phyloP scores from a whole-genome alignment of 352 stramenopile species.

The Aphanomyces stellatus region DNA sequence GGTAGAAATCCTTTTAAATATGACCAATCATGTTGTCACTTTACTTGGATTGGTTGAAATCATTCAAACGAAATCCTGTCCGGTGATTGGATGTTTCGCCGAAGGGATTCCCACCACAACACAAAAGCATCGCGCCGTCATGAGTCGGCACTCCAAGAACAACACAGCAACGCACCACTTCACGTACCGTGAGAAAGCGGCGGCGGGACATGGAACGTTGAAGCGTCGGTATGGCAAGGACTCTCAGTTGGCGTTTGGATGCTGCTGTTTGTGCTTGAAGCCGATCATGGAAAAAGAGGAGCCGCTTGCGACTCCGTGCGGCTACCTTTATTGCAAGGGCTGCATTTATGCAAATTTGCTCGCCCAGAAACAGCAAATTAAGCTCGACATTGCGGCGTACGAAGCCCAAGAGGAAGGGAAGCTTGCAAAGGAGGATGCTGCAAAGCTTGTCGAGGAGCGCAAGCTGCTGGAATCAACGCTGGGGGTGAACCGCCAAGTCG shows the following conservation, averaged over 20 bases:
- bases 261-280: conserved; percentile 69
- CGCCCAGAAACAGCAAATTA: conserved; percentile 71
- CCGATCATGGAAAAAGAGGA: conserved; percentile 39
- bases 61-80: too few species aligned
- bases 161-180: conserved; percentile 79
- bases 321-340: conserved; percentile 81
- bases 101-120: too few species aligned
- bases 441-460: conserved; percentile 39
- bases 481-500: conserved; percentile 24
- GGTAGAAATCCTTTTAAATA: too few species aligned
- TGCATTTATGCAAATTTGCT: conserved; percentile 84
- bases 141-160: conserved; percentile 86
- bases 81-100: too few species aligned
- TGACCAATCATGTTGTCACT: not conserved
- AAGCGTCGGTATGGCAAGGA: conserved; percentile 78
- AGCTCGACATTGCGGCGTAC: conserved; percentile 54
- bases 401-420: conserved; percentile 49
- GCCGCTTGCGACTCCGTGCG: conserved; percentile 56
- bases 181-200: conserved; percentile 71
- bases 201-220: conserved; percentile 70
- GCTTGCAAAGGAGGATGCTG: conserved; percentile 40
- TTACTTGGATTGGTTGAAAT: not conserved
- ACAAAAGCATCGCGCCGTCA: conserved; percentile 17
- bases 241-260: conserved; percentile 64
- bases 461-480: conserved; percentile 44